Conservation (phyloP, 352 stramenopile species). For the Globisporangium solare region DNA sequence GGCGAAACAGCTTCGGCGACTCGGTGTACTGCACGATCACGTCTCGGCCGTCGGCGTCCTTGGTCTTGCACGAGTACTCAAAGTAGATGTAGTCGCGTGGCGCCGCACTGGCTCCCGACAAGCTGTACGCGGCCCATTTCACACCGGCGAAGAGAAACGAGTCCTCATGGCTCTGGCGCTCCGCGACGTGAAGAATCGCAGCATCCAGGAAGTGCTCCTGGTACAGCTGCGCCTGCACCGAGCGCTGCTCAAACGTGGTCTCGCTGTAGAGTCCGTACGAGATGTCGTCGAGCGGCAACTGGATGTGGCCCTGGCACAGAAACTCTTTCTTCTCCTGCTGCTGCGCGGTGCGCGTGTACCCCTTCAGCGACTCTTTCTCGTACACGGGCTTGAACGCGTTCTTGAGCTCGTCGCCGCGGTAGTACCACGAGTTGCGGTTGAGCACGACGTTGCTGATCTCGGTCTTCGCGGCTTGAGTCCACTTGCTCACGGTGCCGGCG, state of each 20-base stretch:
- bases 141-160: slow-evolving; percentile 45
- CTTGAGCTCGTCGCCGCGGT: slow-evolving; percentile 27
- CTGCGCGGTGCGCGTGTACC: slow-evolving; percentile 17
- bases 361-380: slow-evolving; percentile 25
- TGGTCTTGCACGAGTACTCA: slow-evolving; percentile 27
- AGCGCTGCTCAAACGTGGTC: slow-evolving; percentile 31
- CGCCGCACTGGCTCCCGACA: slow-evolving; percentile 17
- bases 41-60: slow-evolving; percentile 24
- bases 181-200: slow-evolving; percentile 33
- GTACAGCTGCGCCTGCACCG: slow-evolving; percentile 36
- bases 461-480: slow-evolving; percentile 25
- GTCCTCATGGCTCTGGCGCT: slow-evolving; percentile 22
- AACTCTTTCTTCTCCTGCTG: slow-evolving; percentile 25
- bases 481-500: slow-evolving; percentile 17
- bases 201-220: slow-evolving; percentile 41
- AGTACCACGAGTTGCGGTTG: slow-evolving; percentile 39
- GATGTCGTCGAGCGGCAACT: slow-evolving; percentile 36
- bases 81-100: slow-evolving; percentile 41
- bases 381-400: slow-evolving; percentile 26
- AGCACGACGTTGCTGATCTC: slow-evolving; percentile 27
- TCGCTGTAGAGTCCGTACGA: slow-evolving; percentile 26
- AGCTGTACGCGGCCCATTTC: slow-evolving; percentile 35
- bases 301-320: slow-evolving; percentile 27
- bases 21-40: slow-evolving; percentile 22
- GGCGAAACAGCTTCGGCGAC: slow-evolving; percentile 15